Conservation (phyloP, 2,329 filamentous ascomycete genomes). For the Pseudogymnoascus sp. region DNA sequence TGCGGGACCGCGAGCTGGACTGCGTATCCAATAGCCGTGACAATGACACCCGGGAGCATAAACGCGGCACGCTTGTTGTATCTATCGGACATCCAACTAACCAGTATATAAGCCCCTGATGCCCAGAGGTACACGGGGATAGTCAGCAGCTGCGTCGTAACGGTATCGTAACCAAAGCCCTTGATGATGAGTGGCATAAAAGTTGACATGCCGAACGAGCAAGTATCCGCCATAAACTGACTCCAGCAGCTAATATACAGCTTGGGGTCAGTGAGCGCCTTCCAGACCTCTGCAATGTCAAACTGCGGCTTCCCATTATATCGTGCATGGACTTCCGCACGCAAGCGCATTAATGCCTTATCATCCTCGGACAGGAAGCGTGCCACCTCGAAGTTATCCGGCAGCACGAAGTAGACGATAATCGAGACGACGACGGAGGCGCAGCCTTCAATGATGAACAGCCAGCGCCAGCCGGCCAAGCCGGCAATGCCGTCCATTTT, state of each 20-base stretch:
- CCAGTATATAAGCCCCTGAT: constrained; percentile 36
- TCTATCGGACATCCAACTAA: constrained; percentile 41
- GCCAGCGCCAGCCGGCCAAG: constrained; percentile 44
- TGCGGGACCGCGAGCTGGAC: constrained; percentile 11
- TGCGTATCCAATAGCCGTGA: constrained; percentile 13
- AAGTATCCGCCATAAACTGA: constrained; percentile 18
- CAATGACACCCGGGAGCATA: constrained; percentile 11
- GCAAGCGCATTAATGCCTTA: constrained; percentile 42
- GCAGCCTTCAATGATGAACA: constrained; percentile 39
- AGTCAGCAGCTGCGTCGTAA: constrained; percentile 46
- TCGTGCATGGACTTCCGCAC: constrained; percentile 36
- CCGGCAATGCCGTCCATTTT: constrained; percentile 40
- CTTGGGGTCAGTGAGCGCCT: constrained; percentile 43
- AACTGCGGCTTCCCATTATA: constrained; percentile 46
- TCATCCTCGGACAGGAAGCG: constrained; percentile 43
- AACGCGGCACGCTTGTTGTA: constrained; percentile 13
- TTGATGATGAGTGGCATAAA: constrained; percentile 50
- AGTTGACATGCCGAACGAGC: constrained; percentile 46
- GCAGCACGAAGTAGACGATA: constrained; percentile 40
- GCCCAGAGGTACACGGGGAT: constrained; percentile 50
- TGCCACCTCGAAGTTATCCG: constrained; percentile 39
- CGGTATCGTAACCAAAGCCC: constrained; percentile 42
- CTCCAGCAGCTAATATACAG: constrained; percentile 37
- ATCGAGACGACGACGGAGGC: constrained; percentile 36
- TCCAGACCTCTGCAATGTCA: constrained; percentile 41